phyloP scores from a whole-genome alignment of 1,284 basidiomycete genomes.

The Calocybe gambosa region DNA sequence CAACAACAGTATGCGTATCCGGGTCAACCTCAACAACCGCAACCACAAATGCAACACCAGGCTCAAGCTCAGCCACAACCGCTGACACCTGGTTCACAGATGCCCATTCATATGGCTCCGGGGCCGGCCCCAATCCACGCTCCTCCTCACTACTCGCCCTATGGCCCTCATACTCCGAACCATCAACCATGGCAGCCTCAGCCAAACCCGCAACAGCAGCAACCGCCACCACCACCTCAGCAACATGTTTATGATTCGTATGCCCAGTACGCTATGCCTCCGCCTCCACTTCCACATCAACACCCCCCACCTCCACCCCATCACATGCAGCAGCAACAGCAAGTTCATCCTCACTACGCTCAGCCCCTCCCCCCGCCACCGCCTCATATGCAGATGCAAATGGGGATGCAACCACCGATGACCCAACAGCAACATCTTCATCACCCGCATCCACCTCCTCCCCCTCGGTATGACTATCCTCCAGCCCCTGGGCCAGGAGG shows the following conservation, averaged over 20 bases:
- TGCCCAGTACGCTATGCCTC: slow-evolving; percentile 9
- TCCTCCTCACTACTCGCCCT: slow-evolving; percentile 7
- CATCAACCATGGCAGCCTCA: slow-evolving; percentile 18
- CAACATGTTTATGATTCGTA: slow-evolving; percentile 7
- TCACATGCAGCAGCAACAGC: slow-evolving; percentile 6
- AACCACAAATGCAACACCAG: slow-evolving; percentile 17
- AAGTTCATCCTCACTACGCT: slow-evolving; percentile 8
- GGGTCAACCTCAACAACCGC: slow-evolving; percentile 9
- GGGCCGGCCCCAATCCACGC: slow-evolving; percentile 10
- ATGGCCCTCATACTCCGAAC: slow-evolving; percentile 5
- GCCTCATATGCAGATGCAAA: slow-evolving; percentile 5
- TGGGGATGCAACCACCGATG: background rate
- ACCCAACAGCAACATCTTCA: slow-evolving; percentile 6
- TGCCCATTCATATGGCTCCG: slow-evolving; percentile 7
- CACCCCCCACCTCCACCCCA: slow-evolving; percentile 11
- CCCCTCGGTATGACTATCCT: slow-evolving; percentile 8
- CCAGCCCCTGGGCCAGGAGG: background rate
- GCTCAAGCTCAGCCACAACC: slow-evolving; percentile 15
- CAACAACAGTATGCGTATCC: slow-evolving; percentile 16
- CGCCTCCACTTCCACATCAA: slow-evolving; percentile 9
- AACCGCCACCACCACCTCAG: slow-evolving; percentile 6
- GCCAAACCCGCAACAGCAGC: slow-evolving; percentile 28
- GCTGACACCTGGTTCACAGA: slow-evolving; percentile 7
- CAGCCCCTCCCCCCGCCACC: slow-evolving; percentile 11
- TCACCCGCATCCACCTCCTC: slow-evolving; percentile 16